Evolutionary conservation across 2,329 filamentous ascomycete genomes (phyloP), one percentile per base, ranked within the genome.

Genomic region (Botryotinia convoluta): DNA sequence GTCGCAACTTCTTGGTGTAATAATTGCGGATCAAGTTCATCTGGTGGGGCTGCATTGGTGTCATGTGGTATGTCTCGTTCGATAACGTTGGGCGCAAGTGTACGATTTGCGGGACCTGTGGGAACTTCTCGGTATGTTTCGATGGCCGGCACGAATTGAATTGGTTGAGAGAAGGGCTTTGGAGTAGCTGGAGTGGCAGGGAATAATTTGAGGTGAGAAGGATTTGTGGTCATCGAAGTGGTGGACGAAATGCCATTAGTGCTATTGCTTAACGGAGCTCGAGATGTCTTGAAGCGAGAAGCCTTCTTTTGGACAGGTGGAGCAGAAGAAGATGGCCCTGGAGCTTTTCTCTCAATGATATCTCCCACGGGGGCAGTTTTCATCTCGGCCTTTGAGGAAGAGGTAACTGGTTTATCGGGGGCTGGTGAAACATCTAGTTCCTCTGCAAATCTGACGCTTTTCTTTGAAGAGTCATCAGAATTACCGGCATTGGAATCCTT

Each of bases 361-460:
- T 90, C 87, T 60, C 85, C 82, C 42, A 90, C 77, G 1, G 87
- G 87, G 7, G 79, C 75, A 51, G 69, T 65, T 32, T 74, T 74
- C 16, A 29, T 71, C 37, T 76, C 73, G 20, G 64, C 22, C 42
- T 69, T 39, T 9, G 72, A 26, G 22, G 74, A 64, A 61, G 77
- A 74, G 73, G 69, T 76, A 76, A 48, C 45, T 10, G 79, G 78
- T 65, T 77, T 77, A 76, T 77, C 75, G 48, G 83, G 76, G 35
- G 82, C 81, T 64, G 83, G 84, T 44, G 92, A 91, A 75, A 97
- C 90, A 77, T 96, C 93, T 48, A 97, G 84, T 9, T 86, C 86
- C 48, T 90, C 84, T 3, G 94, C 91, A 82, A 97, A 97, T n/a
- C 91, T 89, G 39, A 97, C 94, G 26, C 88, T 91, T 83, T 96